These are phyloP conservation scores for Hymenotorrendiella dingleyae DNA, from an alignment of 2,329 filamentous ascomycete genomes.

Conservation along the genomic window DNA sequence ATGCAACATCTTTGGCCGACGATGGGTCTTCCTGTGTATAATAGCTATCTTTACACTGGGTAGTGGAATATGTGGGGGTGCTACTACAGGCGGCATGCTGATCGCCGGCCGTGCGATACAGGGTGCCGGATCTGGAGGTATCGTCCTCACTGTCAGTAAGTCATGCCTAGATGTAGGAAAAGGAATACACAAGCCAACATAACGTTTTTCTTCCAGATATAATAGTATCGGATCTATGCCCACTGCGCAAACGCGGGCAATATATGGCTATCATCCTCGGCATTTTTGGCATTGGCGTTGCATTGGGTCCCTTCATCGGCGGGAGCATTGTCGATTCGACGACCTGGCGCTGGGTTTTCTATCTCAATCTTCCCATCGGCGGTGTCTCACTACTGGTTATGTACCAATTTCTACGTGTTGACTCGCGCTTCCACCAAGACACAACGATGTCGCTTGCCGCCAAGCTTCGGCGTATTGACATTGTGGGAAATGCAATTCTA, in stretches of 20 bases:
- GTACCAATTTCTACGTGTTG: constrained; percentile 6
- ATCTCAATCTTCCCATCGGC: constrained; percentile 41
- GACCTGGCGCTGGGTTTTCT: constrained; percentile 39
- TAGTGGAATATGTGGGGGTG: constrained; percentile 45
- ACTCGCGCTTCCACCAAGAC: neutral
- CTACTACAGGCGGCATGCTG: constrained; percentile 39
- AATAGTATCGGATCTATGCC: neutral
- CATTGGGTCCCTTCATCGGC: neutral
- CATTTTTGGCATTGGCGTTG: neutral
- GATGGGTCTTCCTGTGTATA: constrained; percentile 35
- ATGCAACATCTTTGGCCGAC: constrained; percentile 31
- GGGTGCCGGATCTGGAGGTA: constrained; percentile 22
- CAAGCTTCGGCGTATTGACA: constrained; percentile 34
- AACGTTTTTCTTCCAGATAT: too few relatives aligned
- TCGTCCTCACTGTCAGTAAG: neutral
- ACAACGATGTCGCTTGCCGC: neutral
- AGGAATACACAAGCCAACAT: too few relatives aligned
- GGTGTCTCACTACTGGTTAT: constrained; percentile 5
- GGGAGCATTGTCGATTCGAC: constrained; percentile 24
- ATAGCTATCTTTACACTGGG: constrained; percentile 45
- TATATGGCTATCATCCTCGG: neutral
- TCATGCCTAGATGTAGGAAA: too few relatives aligned
- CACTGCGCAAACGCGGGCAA: neutral
- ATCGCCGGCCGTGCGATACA: constrained; percentile 45
- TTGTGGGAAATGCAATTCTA: constrained; percentile 37